phyloP scores from a whole-genome alignment of 2,329 filamentous ascomycete species.

The Chalaropsis thielavioides region DNA sequence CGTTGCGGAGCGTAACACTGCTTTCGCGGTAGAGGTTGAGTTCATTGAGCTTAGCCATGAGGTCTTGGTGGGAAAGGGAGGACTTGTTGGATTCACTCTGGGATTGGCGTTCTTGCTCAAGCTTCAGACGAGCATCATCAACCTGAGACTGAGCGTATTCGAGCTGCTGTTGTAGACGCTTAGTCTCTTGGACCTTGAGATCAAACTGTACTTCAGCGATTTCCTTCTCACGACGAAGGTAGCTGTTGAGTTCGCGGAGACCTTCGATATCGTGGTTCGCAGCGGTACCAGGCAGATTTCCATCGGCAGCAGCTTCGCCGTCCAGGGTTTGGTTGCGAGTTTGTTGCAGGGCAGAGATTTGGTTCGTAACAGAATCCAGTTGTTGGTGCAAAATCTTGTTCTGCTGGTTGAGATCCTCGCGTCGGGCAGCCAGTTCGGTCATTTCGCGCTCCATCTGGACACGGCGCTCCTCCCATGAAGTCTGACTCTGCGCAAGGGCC shows the following conservation, averaged over 20 bases:
- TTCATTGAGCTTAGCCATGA: constrained; percentile 90
- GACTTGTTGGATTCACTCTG: constrained; percentile 59
- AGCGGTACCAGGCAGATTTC: constrained; percentile 24
- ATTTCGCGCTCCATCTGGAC: constrained; percentile 75
- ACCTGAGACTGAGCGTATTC: constrained; percentile 77
- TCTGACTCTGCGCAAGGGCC: constrained; percentile 63
- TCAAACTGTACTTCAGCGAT: constrained; percentile 96
- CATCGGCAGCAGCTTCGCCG: constrained; percentile 22
- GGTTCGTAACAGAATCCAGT: constrained; percentile 64
- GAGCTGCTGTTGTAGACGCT: constrained; percentile 78
- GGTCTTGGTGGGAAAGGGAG: constrained; percentile 68
- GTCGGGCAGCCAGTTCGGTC: constrained; percentile 57
- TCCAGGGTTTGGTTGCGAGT: constrained; percentile 44
- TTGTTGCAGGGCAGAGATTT: constrained; percentile 68
- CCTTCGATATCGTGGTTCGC: constrained; percentile 46
- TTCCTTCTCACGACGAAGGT: constrained; percentile 88
- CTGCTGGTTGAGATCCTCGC: constrained; percentile 74
- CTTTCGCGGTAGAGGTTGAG: constrained; percentile 93
- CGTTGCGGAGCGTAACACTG: constrained; percentile 76
- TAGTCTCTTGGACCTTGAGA: constrained; percentile 72
- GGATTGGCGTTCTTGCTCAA: constrained; percentile 73
- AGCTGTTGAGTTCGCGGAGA: constrained; percentile 79
- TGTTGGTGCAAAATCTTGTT: constrained; percentile 85
- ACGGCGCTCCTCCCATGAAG: constrained; percentile 74
- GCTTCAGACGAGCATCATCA: constrained; percentile 74